Percentiles rank a stretch among this genome's conserved stretches.
These are phyloP conservation scores for Parsonsia alboflavescens DNA, from an alignment of 257 asterid species.

Conservation along the genomic window DNA sequence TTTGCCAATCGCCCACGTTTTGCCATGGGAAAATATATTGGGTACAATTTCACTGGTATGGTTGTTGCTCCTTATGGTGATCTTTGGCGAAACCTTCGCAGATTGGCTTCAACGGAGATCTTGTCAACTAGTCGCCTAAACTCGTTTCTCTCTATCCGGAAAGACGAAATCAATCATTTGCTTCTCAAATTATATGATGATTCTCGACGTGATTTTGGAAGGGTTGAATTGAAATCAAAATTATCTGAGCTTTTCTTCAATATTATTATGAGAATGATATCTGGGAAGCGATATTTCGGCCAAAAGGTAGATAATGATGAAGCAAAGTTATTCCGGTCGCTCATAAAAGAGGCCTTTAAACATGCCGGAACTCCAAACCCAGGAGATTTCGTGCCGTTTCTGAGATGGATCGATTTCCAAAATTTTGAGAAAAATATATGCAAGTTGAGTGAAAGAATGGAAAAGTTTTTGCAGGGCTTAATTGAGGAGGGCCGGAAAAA, in stretches of 20 bases:
- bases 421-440: slow-evolving; percentile 35
- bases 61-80: slow-evolving; percentile 25
- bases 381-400: slow-evolving; percentile 24
- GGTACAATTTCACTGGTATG: slow-evolving; percentile 26
- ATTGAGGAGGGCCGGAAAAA: slow-evolving; percentile 36
- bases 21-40: slow-evolving; percentile 21
- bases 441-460: slow-evolving; percentile 25
- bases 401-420: slow-evolving; percentile 34
- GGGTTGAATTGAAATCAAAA: slow-evolving; percentile 23
- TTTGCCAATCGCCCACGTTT: slow-evolving; percentile 32
- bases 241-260: slow-evolving; percentile 28
- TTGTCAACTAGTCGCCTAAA: slow-evolving; percentile 27
- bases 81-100: slow-evolving; percentile 37
- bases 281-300: slow-evolving; percentile 29
- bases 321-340: slow-evolving; percentile 18
- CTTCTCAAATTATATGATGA: slow-evolving; percentile 5
- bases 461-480: slow-evolving; percentile 40
- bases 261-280: slow-evolving; percentile 30
- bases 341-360: slow-evolving; percentile 14
- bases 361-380: slow-evolving; percentile 21
- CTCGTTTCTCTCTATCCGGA: slow-evolving; percentile 19
- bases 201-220: slow-evolving; percentile 4
- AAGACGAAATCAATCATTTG: slow-evolving; percentile 23
- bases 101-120: slow-evolving; percentile 24
- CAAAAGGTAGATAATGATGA: slow-evolving; percentile 16